Percentiles rank a stretch among this genome's conserved stretches.
phyloP scores from a whole-genome alignment of 2,329 filamentous ascomycete genomes.

The Fusarium lyarnte region DNA sequence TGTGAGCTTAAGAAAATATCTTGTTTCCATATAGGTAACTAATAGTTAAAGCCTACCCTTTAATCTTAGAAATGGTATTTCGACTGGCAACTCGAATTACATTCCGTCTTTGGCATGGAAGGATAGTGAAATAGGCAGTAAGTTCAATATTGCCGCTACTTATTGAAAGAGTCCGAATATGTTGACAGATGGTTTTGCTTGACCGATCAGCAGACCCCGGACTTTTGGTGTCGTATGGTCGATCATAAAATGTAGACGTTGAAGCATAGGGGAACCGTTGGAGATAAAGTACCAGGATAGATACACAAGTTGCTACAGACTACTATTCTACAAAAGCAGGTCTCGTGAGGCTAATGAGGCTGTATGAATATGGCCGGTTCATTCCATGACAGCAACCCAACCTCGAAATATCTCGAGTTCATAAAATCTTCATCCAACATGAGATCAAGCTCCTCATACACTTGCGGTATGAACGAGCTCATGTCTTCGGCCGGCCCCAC shows the following conservation, averaged over 20 bases:
- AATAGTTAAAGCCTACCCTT: accelerated
- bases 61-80: too few species aligned
- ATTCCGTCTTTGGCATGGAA: too few species aligned
- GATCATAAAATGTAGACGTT: too few species aligned
- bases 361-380: not conserved
- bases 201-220: not conserved
- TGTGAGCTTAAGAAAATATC: too few species aligned
- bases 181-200: not conserved
- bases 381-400: not conserved
- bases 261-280: accelerated
- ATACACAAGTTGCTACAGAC: not conserved
- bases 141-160: accelerated
- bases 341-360: not conserved
- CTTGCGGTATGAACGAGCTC: not conserved
- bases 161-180: accelerated
- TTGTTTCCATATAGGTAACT: too few species aligned
- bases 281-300: accelerated
- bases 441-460: accelerated
- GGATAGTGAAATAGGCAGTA: not conserved
- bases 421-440: not conserved
- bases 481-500: accelerated
- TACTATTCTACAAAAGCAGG: accelerated
- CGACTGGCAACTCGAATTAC: not conserved
- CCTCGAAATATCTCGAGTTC: not conserved
- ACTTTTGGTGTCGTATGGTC: too few species aligned